A percentile compares a stretch with the other conserved stretches of the same genome.
Evolutionary conservation across 148 eudicot species (phyloP).

Genomic region (Spergularia marina): DNA sequence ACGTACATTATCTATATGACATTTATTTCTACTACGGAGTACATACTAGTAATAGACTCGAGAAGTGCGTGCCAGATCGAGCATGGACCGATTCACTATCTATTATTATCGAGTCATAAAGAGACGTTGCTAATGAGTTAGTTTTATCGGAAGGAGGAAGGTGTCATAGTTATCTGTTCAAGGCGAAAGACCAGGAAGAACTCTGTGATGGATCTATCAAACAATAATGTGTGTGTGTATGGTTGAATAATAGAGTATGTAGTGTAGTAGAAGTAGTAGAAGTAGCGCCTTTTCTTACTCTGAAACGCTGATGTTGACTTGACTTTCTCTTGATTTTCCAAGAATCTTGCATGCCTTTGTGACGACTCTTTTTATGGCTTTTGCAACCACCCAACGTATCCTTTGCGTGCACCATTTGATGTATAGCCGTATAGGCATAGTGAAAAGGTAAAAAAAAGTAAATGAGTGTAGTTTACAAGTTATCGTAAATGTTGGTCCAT

Average conservation of each 20-base stretch:
- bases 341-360: conserved; percentile 6
- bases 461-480: too few species aligned
- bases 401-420: conserved; percentile 1
- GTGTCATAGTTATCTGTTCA: neutral
- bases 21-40: too few species aligned
- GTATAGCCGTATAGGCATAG: too few species aligned
- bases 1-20: too few species aligned
- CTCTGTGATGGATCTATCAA: neutral
- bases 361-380: neutral
- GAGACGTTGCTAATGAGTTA: neutral
- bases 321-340: conserved; percentile 19
- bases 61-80: too few species aligned
- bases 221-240: neutral
- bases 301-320: conserved; percentile 17
- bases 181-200: neutral
- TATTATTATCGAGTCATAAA: neutral
- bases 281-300: neutral
- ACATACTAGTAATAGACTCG: too few species aligned
- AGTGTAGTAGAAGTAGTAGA: neutral
- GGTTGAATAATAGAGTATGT: too few species aligned
- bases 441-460: too few species aligned
- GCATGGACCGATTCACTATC: too few species aligned
- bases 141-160: neutral
- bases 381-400: neutral
- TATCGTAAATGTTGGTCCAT: too few species aligned